Evolutionary conservation across 192 early-diverging fungal genomes (phyloP), one percentile per base, ranked within the genome.

Genomic region (Oehlia diaphana): DNA sequence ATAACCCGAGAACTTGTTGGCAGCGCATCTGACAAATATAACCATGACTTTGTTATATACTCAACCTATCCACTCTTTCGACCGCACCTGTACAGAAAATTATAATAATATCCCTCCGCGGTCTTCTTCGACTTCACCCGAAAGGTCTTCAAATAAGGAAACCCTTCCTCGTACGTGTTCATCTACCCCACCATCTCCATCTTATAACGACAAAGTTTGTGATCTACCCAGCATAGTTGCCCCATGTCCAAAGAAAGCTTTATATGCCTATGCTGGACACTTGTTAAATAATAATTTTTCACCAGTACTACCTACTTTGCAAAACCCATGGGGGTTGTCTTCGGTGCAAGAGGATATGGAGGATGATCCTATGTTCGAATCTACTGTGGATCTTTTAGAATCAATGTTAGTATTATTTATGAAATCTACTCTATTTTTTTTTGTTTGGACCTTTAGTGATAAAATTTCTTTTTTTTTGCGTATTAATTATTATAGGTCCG

Each of bases 31-130:
- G 53, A 58, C 53, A 58, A 37, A 53, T 21, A 58, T 58, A 58
- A 69, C 9, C 9, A 69, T 74, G 72, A 74, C 72, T 31, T 61
- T 74, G 28, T 33, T 74, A n/a, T 74, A 74, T 53, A 74, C 49
- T 28, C 72, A 50, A 74, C 49, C 53, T 74, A 69, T 69, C 35
- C 67, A 37, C 7, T 47, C 47, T 19, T 74, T 33, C 26, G 72
- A 74, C 49, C 72, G 49, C 72, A 53, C 72, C 16, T 74, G 49
- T 37, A 74, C 72, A 28, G 72, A 74, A 74, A 49, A 53, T 23
- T 74, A 28, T 61, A 74, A 58, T 61, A 61, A 26, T 26, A 28
- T 35, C 53, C 72, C 72, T 61, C 72, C 49, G 33, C 72, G 47
- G 26, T 61, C 72, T 33, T 58, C 49, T 28, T 53, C 72, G 49